Conservation (phyloP, 1,284 basidiomycete genomes). For the Rhodotorula glutinis region DNA sequence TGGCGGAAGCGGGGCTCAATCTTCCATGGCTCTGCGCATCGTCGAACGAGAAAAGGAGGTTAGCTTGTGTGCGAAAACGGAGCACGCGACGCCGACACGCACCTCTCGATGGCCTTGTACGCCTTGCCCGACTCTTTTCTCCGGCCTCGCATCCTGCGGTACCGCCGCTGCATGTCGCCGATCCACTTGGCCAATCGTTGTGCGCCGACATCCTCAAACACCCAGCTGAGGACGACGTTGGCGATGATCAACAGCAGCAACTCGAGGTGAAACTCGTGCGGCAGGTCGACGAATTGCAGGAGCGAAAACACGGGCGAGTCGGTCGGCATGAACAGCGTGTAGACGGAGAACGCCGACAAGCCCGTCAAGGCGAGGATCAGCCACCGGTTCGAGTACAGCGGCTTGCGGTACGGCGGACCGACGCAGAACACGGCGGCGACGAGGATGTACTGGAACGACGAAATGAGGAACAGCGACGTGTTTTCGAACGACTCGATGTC, state of each 20-base stretch:
- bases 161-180: slow-evolving; percentile 33
- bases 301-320: slow-evolving; percentile 61
- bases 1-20: no score
- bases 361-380: slow-evolving; percentile 64
- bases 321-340: slow-evolving; percentile 68
- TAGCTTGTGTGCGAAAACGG: no score
- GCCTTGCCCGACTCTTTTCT: slow-evolving; percentile 51
- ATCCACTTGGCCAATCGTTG: slow-evolving; percentile 34
- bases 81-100: slow-evolving; percentile 36
- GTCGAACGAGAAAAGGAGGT: no score
- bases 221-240: slow-evolving; percentile 71
- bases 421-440: slow-evolving; percentile 97
- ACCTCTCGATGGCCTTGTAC: slow-evolving; percentile 56
- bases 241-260: slow-evolving; percentile 67
- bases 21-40: no score
- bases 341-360: slow-evolving; percentile 67
- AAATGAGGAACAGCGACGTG: slow-evolving; percentile 84
- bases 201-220: slow-evolving; percentile 60
- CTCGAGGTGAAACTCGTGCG: slow-evolving; percentile 64
- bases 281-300: slow-evolving; percentile 76
- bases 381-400: slow-evolving; percentile 91
- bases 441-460: slow-evolving; percentile 97
- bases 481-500: slow-evolving; percentile 93
- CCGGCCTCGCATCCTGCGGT: slow-evolving; percentile 47
- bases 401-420: slow-evolving; percentile 90